Evolutionary conservation across 2,329 filamentous ascomycete genomes (phyloP), one percentile per base, ranked within the genome.

Genomic region (Fusarium dimerum): DNA sequence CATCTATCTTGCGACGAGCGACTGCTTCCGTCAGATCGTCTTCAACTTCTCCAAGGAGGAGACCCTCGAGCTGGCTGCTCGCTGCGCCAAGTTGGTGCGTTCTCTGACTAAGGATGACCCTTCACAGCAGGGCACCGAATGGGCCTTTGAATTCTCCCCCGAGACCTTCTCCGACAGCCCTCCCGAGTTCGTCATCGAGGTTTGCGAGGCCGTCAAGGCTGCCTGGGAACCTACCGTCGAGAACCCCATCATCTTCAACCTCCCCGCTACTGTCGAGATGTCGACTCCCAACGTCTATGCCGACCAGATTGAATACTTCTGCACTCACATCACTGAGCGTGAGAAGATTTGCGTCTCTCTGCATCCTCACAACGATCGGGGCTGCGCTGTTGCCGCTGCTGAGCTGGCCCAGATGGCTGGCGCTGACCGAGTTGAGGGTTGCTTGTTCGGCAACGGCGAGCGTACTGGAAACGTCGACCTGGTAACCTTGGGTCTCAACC

Each of bases 321-420:
- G 91, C 77, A 84, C 80, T 47, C 81, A 93, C 69, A 92, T 97
- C 68, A 81, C 82, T 0, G 89, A 96, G 72, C 81, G 92, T 47
- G 88, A 96, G 66, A 94, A 92, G 76, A 82, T 96, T 46, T 90
- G 87, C 65, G 89, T 97, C 9, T 95, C 90, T 55, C 81, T 97
- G 48, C 94, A 97, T 71, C 90, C 91, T 9, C 93, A 99, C 75
- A 97, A 97, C 68, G 94, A 97, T 71, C 83, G 94, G 57, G 93
- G 93, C 18, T 95, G 89, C 58, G 92, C 90, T 4, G 85, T 94
- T 15, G 93, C 93, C 1, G 92, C 92, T 0, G 89, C 93, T 10
- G 93, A 97, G 70, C 74, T 97, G 65, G 93, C 89, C 7, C 92
- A 97, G 73, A 97, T 97, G 92, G 94, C 92, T 16, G 94, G 93